phyloP scores from a whole-genome alignment of 768 basidiomycete species.

The Dentipellis fragilis region DNA sequence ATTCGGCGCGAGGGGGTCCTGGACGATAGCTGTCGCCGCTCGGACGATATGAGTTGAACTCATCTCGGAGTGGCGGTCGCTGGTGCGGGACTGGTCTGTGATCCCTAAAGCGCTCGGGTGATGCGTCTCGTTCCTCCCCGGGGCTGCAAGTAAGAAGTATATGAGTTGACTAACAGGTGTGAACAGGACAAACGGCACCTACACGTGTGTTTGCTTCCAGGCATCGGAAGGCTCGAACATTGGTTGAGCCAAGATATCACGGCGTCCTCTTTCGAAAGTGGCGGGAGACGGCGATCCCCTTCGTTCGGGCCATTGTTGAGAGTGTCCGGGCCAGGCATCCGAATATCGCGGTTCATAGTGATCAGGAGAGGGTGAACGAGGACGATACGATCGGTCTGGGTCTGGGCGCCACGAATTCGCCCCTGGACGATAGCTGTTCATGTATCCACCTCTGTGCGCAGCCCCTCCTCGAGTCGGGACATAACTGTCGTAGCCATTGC shows the following conservation, averaged over 20 bases:
- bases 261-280: constrained; percentile 3
- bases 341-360: constrained; percentile 17
- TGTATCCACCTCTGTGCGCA: constrained; percentile 28
- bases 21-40: constrained; percentile 44
- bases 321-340: constrained; percentile 31
- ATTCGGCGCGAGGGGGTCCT: constrained; percentile 25
- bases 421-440: constrained; percentile 29
- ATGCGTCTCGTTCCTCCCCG: background rate
- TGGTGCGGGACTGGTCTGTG: background rate
- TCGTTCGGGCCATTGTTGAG: constrained; percentile 32
- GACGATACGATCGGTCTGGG: constrained; percentile 35
- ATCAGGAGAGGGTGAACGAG: constrained; percentile 20
- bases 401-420: constrained; percentile 23
- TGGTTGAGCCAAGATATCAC: constrained; percentile 35
- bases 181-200: constrained; percentile 20
- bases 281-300: constrained; percentile 22
- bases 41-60: background rate
- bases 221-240: constrained; percentile 66
- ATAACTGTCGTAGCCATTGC: constrained; percentile 41
- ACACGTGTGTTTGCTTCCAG: constrained; percentile 51
- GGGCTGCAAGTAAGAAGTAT: background rate
- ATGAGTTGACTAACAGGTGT: background rate
- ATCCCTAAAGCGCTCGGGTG: background rate
- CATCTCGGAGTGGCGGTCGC: background rate
- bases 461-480: constrained; percentile 28